phyloP scores from a whole-genome alignment of 2,329 filamentous ascomycete species.

The Fusarium chaquense region DNA sequence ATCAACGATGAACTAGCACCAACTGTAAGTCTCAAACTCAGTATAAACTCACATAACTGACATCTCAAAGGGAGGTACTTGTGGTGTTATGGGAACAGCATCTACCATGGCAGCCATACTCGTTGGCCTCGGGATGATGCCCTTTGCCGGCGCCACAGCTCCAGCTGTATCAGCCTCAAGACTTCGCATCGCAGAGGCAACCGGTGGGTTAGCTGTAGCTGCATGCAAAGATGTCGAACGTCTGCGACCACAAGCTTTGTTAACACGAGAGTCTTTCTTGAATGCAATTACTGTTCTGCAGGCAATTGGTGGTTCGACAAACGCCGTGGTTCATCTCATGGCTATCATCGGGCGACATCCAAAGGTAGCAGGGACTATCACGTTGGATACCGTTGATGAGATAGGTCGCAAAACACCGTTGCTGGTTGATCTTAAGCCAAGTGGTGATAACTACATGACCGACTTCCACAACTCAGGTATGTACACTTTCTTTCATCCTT shows the following conservation, averaged over 20 bases:
- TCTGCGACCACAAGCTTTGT: slow-evolving; percentile 75
- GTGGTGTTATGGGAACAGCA: slow-evolving; percentile 92
- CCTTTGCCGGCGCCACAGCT: slow-evolving; percentile 81
- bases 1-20: slow-evolving; percentile 81
- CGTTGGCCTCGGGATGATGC: slow-evolving; percentile 83
- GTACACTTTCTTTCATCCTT: too few relatives aligned
- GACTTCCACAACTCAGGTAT: slow-evolving; percentile 77
- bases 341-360: slow-evolving; percentile 84
- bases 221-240: slow-evolving; percentile 72
- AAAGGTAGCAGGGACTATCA: slow-evolving; percentile 71
- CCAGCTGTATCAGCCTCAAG: slow-evolving; percentile 83
- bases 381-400: slow-evolving; percentile 81
- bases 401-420: slow-evolving; percentile 83
- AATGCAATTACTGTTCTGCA: slow-evolving; percentile 90
- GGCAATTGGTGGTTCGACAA: slow-evolving; percentile 86
- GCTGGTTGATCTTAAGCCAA: slow-evolving; percentile 87
- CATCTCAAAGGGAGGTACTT: slow-evolving; percentile 72
- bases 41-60: background rate
- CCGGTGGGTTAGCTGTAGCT: slow-evolving; percentile 75
- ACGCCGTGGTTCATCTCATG: slow-evolving; percentile 86
- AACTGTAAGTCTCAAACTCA: slow-evolving; percentile 60
- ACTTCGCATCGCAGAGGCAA: slow-evolving; percentile 83
- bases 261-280: slow-evolving; percentile 81
- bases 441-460: slow-evolving; percentile 87
- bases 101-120: slow-evolving; percentile 91